A percentile compares a stretch with the other conserved stretches of the same genome.
These are phyloP conservation scores for Persicaria maculosa DNA, from an alignment of 148 eudicot genomes.

Conservation along the genomic window DNA sequence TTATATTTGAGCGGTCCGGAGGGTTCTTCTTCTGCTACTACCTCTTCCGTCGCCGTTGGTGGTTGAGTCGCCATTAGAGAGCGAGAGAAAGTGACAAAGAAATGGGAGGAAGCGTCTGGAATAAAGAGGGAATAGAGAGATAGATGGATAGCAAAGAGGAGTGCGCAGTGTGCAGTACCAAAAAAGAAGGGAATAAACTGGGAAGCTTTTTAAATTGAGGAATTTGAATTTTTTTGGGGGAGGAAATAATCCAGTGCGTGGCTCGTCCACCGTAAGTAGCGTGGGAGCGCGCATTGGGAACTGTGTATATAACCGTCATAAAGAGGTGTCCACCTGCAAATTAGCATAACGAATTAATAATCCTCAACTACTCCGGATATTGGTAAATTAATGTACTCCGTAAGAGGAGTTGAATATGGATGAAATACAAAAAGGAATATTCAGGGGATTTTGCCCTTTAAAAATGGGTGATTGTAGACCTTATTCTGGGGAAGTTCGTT, in stretches of 20 bases:
- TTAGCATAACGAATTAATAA: neutral
- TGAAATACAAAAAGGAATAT: too few relatives aligned
- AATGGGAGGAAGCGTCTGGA: neutral
- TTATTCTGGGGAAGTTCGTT: too few relatives aligned
- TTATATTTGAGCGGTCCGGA: conserved; percentile 21
- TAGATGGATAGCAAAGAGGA: neutral
- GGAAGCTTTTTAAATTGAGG: conserved; percentile 1
- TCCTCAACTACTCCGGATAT: too few relatives aligned
- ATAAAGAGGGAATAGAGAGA: neutral
- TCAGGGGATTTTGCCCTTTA: too few relatives aligned
- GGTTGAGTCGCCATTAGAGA: conserved; percentile 14
- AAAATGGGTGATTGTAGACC: too few relatives aligned
- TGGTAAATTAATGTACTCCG: too few relatives aligned
- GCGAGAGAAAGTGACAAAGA: neutral
- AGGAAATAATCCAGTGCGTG: conserved; percentile 1
- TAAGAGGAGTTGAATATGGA: too few relatives aligned
- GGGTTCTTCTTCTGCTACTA: conserved; percentile 9
- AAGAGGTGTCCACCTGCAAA: conserved; percentile 4
- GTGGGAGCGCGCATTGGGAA: neutral
- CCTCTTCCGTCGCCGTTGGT: conserved; percentile 10
- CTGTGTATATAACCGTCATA: neutral
- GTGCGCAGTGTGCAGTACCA: neutral
- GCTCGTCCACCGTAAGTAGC: neutral
- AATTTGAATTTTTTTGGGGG: neutral
- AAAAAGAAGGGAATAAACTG: conserved; percentile 4